Evolutionary conservation across 441 rosid species (phyloP).

Genomic region (Euphorbia corollata): DNA sequence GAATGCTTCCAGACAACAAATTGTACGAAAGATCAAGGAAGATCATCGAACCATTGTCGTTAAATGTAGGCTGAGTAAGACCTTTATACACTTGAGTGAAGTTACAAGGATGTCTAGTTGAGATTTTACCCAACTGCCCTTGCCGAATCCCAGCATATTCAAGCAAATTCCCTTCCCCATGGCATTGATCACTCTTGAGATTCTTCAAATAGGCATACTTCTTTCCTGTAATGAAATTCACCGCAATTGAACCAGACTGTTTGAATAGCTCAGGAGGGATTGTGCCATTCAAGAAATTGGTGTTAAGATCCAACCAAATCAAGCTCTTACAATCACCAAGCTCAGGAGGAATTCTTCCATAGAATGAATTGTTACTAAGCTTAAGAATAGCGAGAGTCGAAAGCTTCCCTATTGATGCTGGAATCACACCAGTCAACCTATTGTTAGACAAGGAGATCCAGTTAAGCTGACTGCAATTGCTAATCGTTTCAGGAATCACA

Average conservation of each 20-base stretch:
- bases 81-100: conserved; percentile 72
- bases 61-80: conserved; percentile 61
- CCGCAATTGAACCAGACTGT: conserved; percentile 79
- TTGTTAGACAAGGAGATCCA: conserved; percentile 94
- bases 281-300: conserved; percentile 58
- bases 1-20: conserved; percentile 56
- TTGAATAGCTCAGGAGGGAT: conserved; percentile 75
- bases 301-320: conserved; percentile 91
- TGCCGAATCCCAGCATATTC: conserved; percentile 79
- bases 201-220: conserved; percentile 66
- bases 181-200: conserved; percentile 67
- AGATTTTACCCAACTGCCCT: conserved; percentile 47
- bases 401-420: conserved; percentile 58
- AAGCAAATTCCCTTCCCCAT: conserved; percentile 82
- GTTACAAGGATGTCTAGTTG: conserved; percentile 63
- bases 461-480: conserved; percentile 60
- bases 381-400: conserved; percentile 70
- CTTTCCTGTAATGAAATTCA: conserved; percentile 65
- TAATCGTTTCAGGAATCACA: conserved; percentile 52
- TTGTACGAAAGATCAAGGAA: conserved; percentile 85
- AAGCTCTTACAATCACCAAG: conserved; percentile 77
- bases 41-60: conserved; percentile 84
- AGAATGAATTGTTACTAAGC: conserved; percentile 77
- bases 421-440: conserved; percentile 64
- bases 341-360: conserved; percentile 74